phyloP scores from a whole-genome alignment of 2,329 filamentous ascomycete species.

The Ophiostoma ulmi region DNA sequence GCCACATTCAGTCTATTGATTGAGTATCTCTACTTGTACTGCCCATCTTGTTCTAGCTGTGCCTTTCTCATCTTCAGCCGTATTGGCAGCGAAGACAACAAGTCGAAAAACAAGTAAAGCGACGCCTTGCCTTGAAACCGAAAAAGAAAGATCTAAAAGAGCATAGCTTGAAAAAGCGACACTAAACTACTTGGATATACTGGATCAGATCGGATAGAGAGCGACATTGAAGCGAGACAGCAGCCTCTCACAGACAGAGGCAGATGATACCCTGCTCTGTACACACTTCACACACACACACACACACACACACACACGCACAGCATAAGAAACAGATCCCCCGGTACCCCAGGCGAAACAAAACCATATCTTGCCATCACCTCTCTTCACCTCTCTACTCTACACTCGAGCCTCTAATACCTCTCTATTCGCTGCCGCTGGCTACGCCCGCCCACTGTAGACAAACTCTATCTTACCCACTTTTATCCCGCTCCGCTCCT shows the following conservation, averaged over 20 bases:
- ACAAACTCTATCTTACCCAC: constrained; percentile 2
- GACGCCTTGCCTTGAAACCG: neutral
- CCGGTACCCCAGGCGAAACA: neutral
- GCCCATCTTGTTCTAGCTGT: neutral
- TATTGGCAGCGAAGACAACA: neutral
- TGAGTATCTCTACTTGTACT: neutral
- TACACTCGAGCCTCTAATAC: too few relatives aligned
- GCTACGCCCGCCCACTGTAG: neutral
- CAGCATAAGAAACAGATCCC: neutral
- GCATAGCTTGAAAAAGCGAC: too few relatives aligned
- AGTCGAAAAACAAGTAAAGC: neutral
- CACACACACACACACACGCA: neutral
- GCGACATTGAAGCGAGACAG: constrained; percentile 1
- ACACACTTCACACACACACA: neutral
- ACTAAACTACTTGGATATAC: neutral
- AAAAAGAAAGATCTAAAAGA: neutral
- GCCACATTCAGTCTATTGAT: neutral
- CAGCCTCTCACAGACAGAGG: neutral
- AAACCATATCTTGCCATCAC: constrained; percentile 9
- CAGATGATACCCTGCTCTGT: neutral
- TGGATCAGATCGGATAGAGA: neutral
- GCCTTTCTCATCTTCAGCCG: neutral
- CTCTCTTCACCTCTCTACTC: neutral
- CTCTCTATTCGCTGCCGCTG: neutral
- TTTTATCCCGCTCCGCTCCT: constrained; percentile 20